A percentile compares a stretch with the other conserved stretches of the same genome.
Conservation (phyloP, 805 yeast species). For the Nematodospora valgi region DNA sequence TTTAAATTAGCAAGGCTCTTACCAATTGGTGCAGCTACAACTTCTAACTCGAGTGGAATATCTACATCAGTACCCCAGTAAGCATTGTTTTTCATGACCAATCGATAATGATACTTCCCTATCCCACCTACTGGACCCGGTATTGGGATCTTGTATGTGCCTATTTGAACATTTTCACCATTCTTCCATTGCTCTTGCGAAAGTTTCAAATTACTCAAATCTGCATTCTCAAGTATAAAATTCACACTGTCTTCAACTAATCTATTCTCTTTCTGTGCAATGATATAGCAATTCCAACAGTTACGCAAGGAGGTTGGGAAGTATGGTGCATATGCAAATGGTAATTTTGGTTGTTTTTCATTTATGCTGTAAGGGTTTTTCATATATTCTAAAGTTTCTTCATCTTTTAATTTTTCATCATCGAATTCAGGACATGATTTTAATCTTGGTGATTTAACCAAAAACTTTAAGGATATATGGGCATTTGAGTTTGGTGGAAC, state of each 20-base stretch:
- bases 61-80: constrained; percentile 83
- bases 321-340: constrained; percentile 66
- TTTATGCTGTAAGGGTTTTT: constrained; percentile 69
- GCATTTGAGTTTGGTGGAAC: constrained; percentile 66
- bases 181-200: constrained; percentile 50
- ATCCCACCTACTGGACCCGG: constrained; percentile 61
- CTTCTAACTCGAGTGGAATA: constrained; percentile 67
- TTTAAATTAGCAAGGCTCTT: constrained; percentile 5
- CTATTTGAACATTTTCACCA: constrained; percentile 43
- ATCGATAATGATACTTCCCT: constrained; percentile 67
- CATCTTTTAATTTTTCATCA: constrained; percentile 46
- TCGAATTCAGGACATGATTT: constrained; percentile 51
- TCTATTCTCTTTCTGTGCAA: constrained; percentile 75
- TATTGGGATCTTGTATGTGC: constrained; percentile 74
- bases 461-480: constrained; percentile 71
- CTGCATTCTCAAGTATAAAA: constrained; percentile 46
- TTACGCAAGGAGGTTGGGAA: constrained; percentile 58
- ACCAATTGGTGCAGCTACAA: constrained; percentile 46
- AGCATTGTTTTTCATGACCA: constrained; percentile 65
- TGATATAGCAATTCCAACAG: constrained; percentile 66
- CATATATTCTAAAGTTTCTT: constrained; percentile 60
- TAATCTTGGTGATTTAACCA: constrained; percentile 70
- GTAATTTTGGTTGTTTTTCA: constrained; percentile 65
- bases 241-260: constrained; percentile 64
- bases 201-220: constrained; percentile 52